Evolutionary conservation across 352 stramenopile species (phyloP), one percentile per base, ranked within the genome.

Genomic region (Phytophthora sp.): DNA sequence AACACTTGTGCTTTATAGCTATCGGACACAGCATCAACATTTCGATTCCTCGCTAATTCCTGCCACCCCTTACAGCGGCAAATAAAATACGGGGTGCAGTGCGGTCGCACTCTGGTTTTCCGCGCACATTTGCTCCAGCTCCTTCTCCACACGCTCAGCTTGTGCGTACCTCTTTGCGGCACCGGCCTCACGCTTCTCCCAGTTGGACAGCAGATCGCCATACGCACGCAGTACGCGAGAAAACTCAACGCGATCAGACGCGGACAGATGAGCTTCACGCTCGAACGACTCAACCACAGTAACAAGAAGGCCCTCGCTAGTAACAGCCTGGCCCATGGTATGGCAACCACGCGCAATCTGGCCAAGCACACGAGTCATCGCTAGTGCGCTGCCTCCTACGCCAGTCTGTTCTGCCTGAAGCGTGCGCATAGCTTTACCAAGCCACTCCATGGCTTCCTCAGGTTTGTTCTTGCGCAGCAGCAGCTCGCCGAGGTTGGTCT

Each of bases 331-430:
- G 13, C 76, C 79, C 20, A 89, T 66, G 0, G 39, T 48, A 49
- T 92, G 84, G 56, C 80, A 89, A 15, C 77, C 84, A n/a, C 72
- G 71, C 0, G 84, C 84, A 50, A 92, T 88, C 45, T 87, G 76
- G 43, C 79, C 66, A 55, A 92, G 66, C 30, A 91, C 79, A 26
- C 84, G 84, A 7, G 72, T 81, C 28, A 92, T 79, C 21, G 74
- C 81, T 23, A 92, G 64, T 31, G 78, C 71, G 15, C 79, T 84
- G 30, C 73, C 61, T 48, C 76, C 74, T 52, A 78, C 72, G 27
- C 69, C 53, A 43, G 63, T 78, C 46, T 79, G 82, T 28, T 83
- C 65, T 23, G 58, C 55, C 60, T 91, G 77, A 53, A 91, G 68
- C 26, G 74, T 89, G 38, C 75, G 69, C 39, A 92, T 66, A 20